These are phyloP conservation scores for Globomyces pollinis-pini DNA, from an alignment of 192 early-diverging fungal species.

Conservation along the genomic window DNA sequence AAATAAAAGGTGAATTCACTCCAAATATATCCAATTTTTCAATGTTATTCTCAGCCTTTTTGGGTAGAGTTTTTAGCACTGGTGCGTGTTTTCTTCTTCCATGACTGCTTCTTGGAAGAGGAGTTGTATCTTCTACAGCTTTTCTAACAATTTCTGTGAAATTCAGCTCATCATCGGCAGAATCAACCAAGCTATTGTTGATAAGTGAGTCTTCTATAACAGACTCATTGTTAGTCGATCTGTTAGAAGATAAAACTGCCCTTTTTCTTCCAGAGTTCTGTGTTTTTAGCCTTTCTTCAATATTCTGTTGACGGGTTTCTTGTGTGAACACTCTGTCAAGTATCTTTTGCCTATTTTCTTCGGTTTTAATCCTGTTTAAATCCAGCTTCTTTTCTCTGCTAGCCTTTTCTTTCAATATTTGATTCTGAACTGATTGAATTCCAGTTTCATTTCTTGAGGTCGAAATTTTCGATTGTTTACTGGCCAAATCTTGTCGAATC, in stretches of 20 bases:
- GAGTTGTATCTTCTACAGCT: neutral
- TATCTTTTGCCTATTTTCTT: neutral
- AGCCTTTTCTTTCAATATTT: neutral
- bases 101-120: neutral
- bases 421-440: neutral
- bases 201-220: neutral
- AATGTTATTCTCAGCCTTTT: neutral
- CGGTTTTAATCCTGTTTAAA: neutral
- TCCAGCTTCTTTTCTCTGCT: neutral
- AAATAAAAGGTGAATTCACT: neutral
- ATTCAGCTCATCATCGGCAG: neutral
- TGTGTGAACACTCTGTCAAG: neutral
- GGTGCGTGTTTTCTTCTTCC: neutral
- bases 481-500: neutral
- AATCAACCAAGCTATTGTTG: neutral
- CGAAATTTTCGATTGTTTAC: neutral
- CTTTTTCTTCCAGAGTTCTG: neutral
- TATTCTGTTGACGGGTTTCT: too few species aligned
- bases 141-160: neutral
- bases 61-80: neutral
- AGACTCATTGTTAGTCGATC: too few species aligned
- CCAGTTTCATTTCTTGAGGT: neutral
- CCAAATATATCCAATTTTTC: neutral
- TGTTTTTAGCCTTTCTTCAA: neutral
- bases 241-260: neutral